A percentile compares a stretch with the other conserved stretches of the same genome.
phyloP scores from a whole-genome alignment of 2,329 filamentous ascomycete species.

The Lachnellula cervina region DNA sequence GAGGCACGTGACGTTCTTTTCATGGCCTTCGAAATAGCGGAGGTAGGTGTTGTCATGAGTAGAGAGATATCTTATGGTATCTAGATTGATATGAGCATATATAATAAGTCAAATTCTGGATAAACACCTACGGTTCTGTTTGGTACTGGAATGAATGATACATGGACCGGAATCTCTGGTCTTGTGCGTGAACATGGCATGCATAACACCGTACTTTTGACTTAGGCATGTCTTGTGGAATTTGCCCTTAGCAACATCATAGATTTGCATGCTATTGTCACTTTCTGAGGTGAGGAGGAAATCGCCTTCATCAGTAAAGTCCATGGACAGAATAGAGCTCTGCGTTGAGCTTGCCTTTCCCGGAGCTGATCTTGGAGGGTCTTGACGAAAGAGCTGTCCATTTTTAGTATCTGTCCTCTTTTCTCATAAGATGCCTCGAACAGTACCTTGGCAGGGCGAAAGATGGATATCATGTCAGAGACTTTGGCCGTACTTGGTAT shows the following conservation, averaged over 20 bases:
- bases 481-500: constrained; percentile 52
- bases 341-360: constrained; percentile 24
- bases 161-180: constrained; percentile 47
- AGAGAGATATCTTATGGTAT: constrained; percentile 79
- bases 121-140: constrained; percentile 68
- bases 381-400: constrained; percentile 54
- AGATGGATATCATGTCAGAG: constrained; percentile 70
- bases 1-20: constrained; percentile 75
- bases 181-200: constrained; percentile 65
- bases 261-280: constrained; percentile 94
- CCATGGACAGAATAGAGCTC: constrained; percentile 77
- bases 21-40: constrained; percentile 92
- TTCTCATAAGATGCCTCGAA: no score
- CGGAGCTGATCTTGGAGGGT: constrained; percentile 44
- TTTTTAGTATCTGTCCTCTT: neutral
- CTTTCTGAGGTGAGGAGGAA: constrained; percentile 85
- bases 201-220: constrained; percentile 94
- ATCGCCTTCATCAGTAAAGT: constrained; percentile 95
- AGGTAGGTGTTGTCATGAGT: constrained; percentile 96
- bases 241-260: constrained; percentile 86
- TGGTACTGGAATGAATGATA: constrained; percentile 93
- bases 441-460: constrained; percentile 71
- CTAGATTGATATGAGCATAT: constrained; percentile 35
- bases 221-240: constrained; percentile 85
- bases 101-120: neutral